Conservation (phyloP, 192 early-diverging fungal species). For the Backusella luteola region DNA sequence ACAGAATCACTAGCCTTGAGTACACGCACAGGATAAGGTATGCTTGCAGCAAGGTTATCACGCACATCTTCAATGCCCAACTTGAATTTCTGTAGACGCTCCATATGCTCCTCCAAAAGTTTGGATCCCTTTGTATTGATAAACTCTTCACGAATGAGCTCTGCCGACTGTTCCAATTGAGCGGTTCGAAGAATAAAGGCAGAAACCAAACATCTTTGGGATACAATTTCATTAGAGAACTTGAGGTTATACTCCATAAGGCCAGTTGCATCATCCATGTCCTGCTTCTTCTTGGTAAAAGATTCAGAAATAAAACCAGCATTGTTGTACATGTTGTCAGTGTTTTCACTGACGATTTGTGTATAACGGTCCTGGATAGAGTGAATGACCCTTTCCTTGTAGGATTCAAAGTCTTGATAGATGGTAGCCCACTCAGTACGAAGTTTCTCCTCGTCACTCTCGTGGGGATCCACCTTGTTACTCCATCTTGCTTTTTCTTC, state of each 20-base stretch:
- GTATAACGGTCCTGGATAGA: slow-evolving; percentile 7
- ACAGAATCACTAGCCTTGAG: background rate
- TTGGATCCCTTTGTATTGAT: slow-evolving; percentile 14
- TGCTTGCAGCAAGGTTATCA: background rate
- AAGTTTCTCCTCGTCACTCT: background rate
- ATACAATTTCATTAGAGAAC: slow-evolving; percentile 26
- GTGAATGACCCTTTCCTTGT: background rate
- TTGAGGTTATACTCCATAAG: background rate
- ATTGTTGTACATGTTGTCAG: background rate
- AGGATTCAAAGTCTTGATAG: slow-evolving; percentile 7
- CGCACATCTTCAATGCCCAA: slow-evolving; percentile 15
- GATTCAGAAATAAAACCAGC: background rate
- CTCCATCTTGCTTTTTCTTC: slow-evolving; percentile 29
- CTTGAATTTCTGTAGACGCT: slow-evolving; percentile 21
- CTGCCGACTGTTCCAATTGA: slow-evolving; percentile 23
- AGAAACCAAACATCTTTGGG: slow-evolving; percentile 17
- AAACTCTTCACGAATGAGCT: slow-evolving; percentile 27
- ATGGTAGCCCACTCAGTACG: background rate
- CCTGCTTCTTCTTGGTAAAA: slow-evolving; percentile 12
- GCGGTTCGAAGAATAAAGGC: slow-evolving; percentile 24
- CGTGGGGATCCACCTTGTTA: background rate
- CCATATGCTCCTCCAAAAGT: slow-evolving; percentile 7
- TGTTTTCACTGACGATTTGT: background rate
- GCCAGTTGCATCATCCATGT: background rate
- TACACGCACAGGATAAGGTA: slow-evolving; percentile 23